These are phyloP conservation scores for Lentinula detonsa DNA, from an alignment of 768 basidiomycete genomes.

Conservation along the genomic window DNA sequence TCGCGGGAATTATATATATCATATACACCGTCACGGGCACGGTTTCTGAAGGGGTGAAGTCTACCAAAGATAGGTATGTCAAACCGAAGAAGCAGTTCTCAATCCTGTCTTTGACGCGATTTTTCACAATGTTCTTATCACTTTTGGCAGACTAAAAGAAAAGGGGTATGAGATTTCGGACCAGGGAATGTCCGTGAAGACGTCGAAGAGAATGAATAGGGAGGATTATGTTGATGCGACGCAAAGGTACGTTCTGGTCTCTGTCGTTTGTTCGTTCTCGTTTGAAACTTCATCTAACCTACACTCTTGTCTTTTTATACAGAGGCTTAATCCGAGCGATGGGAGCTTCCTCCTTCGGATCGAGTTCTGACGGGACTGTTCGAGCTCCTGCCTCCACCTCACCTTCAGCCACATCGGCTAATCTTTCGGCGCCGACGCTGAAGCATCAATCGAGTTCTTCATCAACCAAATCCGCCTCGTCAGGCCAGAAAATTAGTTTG, in stretches of 20 bases:
- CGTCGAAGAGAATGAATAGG: constrained; percentile 48
- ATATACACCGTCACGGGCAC: constrained; percentile 29
- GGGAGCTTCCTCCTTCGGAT: constrained; percentile 36
- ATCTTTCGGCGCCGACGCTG: constrained; percentile 6
- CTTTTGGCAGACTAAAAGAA: constrained; percentile 41
- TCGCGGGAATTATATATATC: constrained; percentile 40
- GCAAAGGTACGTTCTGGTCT: constrained; percentile 43
- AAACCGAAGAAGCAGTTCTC: neutral
- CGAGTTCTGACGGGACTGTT: constrained; percentile 13
- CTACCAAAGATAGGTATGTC: constrained; percentile 53
- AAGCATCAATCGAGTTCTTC: constrained; percentile 18
- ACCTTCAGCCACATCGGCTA: constrained; percentile 4
- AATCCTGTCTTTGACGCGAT: no score
- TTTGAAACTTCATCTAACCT: neutral
- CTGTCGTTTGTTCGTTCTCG: neutral
- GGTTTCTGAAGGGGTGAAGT: constrained; percentile 36
- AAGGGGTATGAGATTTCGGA: constrained; percentile 52
- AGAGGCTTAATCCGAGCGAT: constrained; percentile 51
- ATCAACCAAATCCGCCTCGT: constrained; percentile 10
- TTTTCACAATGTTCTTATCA: neutral
- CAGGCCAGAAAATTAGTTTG: constrained; percentile 6
- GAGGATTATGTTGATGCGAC: constrained; percentile 70
- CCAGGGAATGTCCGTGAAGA: constrained; percentile 64
- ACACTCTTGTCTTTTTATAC: neutral
- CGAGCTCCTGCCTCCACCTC: neutral